These are phyloP conservation scores for Jacaranda mimosifolia DNA, from an alignment of 257 asterid genomes.

Conservation along the genomic window DNA sequence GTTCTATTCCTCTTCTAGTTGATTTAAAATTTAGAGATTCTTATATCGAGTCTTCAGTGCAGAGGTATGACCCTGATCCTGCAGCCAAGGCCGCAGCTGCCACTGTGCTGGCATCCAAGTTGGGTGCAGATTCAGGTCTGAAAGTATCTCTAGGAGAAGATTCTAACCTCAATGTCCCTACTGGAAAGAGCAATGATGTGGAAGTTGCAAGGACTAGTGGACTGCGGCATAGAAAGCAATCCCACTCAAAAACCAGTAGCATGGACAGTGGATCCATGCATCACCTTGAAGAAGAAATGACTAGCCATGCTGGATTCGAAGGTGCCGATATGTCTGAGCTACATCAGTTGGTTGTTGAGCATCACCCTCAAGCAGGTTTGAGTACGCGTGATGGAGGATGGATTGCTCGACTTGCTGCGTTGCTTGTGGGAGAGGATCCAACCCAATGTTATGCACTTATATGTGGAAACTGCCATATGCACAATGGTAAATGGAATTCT, in stretches of 20 bases:
- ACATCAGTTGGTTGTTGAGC: constrained; percentile 63
- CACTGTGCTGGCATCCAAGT: constrained; percentile 70
- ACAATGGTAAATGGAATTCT: constrained; percentile 59
- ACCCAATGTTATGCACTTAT: constrained; percentile 77
- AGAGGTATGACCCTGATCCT: constrained; percentile 85
- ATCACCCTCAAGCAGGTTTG: constrained; percentile 51
- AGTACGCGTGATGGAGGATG: constrained; percentile 63
- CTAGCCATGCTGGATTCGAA: constrained; percentile 34
- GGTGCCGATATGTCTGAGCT: constrained; percentile 46
- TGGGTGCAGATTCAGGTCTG: constrained; percentile 78
- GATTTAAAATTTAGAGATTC: constrained; percentile 1
- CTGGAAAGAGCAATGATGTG: constrained; percentile 64
- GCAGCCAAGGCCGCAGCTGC: constrained; percentile 89
- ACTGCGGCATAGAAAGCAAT: constrained; percentile 60
- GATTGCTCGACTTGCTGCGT: constrained; percentile 75
- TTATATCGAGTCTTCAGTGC: constrained; percentile 42
- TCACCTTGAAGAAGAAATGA: constrained; percentile 48
- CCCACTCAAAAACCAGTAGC: constrained; percentile 39
- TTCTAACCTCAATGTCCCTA: constrained; percentile 39
- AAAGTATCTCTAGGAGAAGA: constrained; percentile 63
- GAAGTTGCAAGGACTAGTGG: constrained; percentile 57
- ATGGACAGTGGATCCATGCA: constrained; percentile 36
- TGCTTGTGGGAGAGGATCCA: constrained; percentile 87
- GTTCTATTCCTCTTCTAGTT: neutral
- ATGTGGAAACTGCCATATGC: constrained; percentile 79